These are phyloP conservation scores for Lentinula boryana DNA, from an alignment of 768 basidiomycete genomes.

Conservation along the genomic window DNA sequence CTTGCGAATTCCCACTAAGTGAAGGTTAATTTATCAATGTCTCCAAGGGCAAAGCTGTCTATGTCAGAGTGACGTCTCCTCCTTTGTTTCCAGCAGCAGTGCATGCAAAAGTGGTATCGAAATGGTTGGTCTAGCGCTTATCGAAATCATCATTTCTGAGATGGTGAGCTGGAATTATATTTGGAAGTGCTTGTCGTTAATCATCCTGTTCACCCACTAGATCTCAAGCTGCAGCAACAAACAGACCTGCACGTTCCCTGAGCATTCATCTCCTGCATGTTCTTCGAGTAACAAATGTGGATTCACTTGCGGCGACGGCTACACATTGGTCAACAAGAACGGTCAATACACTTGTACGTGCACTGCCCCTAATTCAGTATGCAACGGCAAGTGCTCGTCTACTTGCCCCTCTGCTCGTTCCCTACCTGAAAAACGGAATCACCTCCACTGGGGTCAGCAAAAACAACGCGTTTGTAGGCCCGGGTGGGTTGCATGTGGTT, in stretches of 20 bases:
- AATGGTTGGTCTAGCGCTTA: not conserved
- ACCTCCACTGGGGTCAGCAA: slow-evolving; percentile 15
- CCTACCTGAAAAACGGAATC: slow-evolving; percentile 7
- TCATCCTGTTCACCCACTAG: slow-evolving; percentile 9
- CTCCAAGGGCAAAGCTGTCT: not conserved
- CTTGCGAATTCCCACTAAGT: not conserved
- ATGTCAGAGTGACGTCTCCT: not conserved
- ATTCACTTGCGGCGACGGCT: slow-evolving; percentile 25
- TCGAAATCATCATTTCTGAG: not conserved
- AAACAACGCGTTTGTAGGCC: slow-evolving; percentile 16
- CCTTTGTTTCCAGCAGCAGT: not conserved
- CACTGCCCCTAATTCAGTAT: slow-evolving; percentile 15
- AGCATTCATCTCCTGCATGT: slow-evolving; percentile 18
- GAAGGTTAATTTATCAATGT: not conserved
- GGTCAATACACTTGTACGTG: slow-evolving; percentile 18
- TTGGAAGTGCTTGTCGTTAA: not conserved
- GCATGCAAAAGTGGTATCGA: not conserved
- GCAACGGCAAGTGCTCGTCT: slow-evolving; percentile 24
- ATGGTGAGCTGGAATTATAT: not conserved
- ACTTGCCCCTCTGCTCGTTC: slow-evolving; percentile 5
- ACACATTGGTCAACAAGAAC: slow-evolving; percentile 4
- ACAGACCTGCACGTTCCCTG: slow-evolving; percentile 21
- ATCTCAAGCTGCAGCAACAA: slow-evolving; percentile 12
- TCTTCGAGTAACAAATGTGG: slow-evolving; percentile 18
- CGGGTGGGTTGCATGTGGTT: slow-evolving; percentile 25